Percentiles rank a stretch among this genome's conserved stretches.
Conservation (phyloP, 345 rosid species). For the Euphorbia tirucalli region DNA sequence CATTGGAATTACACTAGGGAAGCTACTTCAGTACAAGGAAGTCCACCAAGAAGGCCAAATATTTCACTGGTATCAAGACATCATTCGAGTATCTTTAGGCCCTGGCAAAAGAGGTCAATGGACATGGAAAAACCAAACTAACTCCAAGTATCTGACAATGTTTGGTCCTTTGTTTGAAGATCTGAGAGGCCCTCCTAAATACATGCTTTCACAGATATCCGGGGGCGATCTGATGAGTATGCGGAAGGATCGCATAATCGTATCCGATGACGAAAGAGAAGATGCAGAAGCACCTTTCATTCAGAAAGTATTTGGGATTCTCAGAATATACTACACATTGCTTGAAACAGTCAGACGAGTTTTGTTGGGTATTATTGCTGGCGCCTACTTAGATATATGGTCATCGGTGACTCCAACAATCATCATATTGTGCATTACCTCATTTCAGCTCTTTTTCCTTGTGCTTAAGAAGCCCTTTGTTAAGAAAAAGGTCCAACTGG, state of each 20-base stretch:
- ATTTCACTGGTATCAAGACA: conserved; percentile 89
- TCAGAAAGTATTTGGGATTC: conserved; percentile 85
- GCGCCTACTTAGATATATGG: conserved; percentile 49
- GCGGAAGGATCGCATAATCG: conserved; percentile 62
- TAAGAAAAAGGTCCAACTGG: conserved; percentile 84
- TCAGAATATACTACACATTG: conserved; percentile 84
- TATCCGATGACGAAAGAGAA: conserved; percentile 90
- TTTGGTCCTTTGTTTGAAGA: conserved; percentile 84
- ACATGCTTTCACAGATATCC: conserved; percentile 89
- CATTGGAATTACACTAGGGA: conserved; percentile 74
- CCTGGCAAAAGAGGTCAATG: conserved; percentile 97
- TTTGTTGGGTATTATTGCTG: conserved; percentile 60
- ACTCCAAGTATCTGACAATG: conserved; percentile 41
- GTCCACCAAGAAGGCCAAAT: conserved; percentile 78
- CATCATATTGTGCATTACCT: conserved; percentile 56
- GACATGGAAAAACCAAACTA: conserved; percentile 69
- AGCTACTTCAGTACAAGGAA: conserved; percentile 90
- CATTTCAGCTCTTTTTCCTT: conserved; percentile 83
- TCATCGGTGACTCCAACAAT: conserved; percentile 49
- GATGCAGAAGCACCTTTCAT: conserved; percentile 94
- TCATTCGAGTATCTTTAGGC: conserved; percentile 76
- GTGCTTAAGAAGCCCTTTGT: conserved; percentile 90
- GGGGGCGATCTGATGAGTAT: conserved; percentile 38
- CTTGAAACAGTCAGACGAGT: conserved; percentile 63
- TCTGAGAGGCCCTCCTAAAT: conserved; percentile 92